Evolutionary conservation across 345 rosid genomes (phyloP).

Genomic region (Heritiera fomes): DNA sequence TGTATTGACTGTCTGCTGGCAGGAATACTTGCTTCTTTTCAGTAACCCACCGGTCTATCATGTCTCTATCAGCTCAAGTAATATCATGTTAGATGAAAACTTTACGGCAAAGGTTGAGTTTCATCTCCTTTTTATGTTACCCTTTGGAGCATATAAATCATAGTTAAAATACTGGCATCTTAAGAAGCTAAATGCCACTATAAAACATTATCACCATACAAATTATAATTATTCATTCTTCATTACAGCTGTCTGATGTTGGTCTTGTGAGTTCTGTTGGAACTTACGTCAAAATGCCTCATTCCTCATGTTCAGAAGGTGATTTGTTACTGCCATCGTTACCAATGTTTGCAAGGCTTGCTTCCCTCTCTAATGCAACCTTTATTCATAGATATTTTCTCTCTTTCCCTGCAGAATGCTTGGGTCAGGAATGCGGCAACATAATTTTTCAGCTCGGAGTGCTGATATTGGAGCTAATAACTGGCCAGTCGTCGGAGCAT

Average conservation of each 20-base stretch:
- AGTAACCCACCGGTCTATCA: slow-evolving; percentile 61
- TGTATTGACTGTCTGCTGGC: slow-evolving; percentile 20
- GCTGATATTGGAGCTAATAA: slow-evolving; percentile 77
- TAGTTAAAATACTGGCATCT: not conserved
- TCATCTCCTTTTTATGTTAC: not conserved
- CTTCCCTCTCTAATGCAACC: not conserved
- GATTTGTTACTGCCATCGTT: not conserved
- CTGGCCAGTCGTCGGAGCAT: slow-evolving; percentile 83
- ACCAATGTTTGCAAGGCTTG: not conserved
- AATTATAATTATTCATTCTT: not conserved
- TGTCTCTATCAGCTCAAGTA: slow-evolving; percentile 80
- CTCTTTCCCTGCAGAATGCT: slow-evolving; percentile 37
- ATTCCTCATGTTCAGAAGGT: slow-evolving; percentile 58
- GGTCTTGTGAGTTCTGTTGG: slow-evolving; percentile 45
- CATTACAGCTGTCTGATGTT: slow-evolving; percentile 64
- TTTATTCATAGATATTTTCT: not conserved
- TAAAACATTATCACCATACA: not conserved
- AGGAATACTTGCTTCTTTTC: slow-evolving; percentile 89
- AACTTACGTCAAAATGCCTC: slow-evolving; percentile 33
- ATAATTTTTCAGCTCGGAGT: slow-evolving; percentile 84
- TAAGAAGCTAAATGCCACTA: not conserved
- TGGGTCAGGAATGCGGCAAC: slow-evolving; percentile 47
- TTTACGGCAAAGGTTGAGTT: slow-evolving; percentile 70
- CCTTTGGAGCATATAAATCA: not conserved
- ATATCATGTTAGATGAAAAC: slow-evolving; percentile 82